Conservation (phyloP, 2,329 filamentous ascomycete species). For the Sporothrix humicola region DNA sequence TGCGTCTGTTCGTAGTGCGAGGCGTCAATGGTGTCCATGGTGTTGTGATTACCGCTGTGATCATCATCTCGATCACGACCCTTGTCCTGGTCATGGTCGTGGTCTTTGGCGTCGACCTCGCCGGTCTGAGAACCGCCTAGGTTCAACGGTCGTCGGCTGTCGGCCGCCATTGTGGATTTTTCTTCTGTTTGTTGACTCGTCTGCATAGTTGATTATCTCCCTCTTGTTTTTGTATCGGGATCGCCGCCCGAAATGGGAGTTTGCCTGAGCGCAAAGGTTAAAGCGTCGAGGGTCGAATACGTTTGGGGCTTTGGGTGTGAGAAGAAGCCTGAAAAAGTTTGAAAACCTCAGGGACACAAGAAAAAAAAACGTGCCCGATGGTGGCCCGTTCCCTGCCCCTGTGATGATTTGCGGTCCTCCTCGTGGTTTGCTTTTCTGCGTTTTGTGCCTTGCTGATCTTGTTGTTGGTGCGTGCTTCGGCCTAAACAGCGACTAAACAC, state of each 20-base stretch:
- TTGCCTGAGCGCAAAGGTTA: conserved; percentile 2
- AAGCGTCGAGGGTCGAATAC: neutral
- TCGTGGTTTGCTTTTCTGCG: conserved; percentile 17
- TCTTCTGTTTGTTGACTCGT: neutral
- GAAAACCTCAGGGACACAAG: neutral
- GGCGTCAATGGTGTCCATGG: conserved; percentile 17
- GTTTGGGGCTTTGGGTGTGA: neutral
- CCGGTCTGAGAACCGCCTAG: neutral
- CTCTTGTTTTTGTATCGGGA: neutral
- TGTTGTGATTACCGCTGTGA: neutral
- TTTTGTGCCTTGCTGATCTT: neutral
- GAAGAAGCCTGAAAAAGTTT: neutral
- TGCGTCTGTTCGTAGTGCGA: conserved; percentile 79
- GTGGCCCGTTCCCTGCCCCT: neutral
- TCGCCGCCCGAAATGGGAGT: neutral
- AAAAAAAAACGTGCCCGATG: neutral
- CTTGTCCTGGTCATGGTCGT: neutral
- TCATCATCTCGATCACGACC: neutral
- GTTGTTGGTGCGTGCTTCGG: conserved; percentile 11
- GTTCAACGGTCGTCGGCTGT: neutral
- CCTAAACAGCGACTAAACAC: neutral
- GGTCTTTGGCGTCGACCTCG: neutral
- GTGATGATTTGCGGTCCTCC: neutral
- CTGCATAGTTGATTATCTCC: neutral
- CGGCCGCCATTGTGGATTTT: neutral